Evolutionary conservation across 2,329 filamentous ascomycete species (phyloP).

Genomic region (Colletotrichum liaoningense): DNA sequence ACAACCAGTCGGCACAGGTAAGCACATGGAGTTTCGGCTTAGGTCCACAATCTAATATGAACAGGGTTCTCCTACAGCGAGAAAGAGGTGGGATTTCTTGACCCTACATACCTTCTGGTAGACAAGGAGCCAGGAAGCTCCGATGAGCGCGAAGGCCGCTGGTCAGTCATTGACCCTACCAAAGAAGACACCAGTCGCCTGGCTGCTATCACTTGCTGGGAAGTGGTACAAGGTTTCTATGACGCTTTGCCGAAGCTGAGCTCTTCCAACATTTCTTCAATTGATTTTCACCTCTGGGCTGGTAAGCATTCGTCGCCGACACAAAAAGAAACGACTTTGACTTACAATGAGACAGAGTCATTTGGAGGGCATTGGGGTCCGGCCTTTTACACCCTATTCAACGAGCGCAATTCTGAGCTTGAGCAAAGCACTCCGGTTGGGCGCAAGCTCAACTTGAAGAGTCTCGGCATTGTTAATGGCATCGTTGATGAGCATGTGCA

Average conservation of each 20-base stretch:
- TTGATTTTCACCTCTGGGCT: constrained; percentile 16
- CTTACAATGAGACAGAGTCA: background rate
- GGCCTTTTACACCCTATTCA: constrained; percentile 1
- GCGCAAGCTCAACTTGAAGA: constrained; percentile 14
- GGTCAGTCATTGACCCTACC: constrained; percentile 15
- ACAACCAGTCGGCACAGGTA: constrained; percentile 14
- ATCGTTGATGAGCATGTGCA: constrained; percentile 3
- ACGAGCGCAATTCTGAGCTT: constrained; percentile 11
- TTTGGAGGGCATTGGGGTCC: constrained; percentile 18
- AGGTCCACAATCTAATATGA: accelerated
- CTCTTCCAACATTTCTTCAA: constrained; percentile 1
- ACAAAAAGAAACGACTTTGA: background rate
- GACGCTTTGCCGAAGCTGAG: constrained; percentile 16
- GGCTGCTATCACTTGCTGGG: constrained; percentile 19
- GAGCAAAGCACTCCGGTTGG: background rate
- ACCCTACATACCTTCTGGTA: background rate
- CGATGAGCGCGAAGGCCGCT: constrained; percentile 5
- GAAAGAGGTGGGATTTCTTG: constrained; percentile 12
- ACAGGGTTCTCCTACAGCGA: constrained; percentile 23
- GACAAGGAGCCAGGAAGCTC: constrained; percentile 1
- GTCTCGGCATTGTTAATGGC: constrained; percentile 44
- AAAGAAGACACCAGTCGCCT: constrained; percentile 18
- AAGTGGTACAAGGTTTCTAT: constrained; percentile 18
- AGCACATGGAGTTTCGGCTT: background rate
- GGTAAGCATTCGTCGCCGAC: background rate